phyloP scores from a whole-genome alignment of 2,329 filamentous ascomycete genomes.

The Amphichorda felina region DNA sequence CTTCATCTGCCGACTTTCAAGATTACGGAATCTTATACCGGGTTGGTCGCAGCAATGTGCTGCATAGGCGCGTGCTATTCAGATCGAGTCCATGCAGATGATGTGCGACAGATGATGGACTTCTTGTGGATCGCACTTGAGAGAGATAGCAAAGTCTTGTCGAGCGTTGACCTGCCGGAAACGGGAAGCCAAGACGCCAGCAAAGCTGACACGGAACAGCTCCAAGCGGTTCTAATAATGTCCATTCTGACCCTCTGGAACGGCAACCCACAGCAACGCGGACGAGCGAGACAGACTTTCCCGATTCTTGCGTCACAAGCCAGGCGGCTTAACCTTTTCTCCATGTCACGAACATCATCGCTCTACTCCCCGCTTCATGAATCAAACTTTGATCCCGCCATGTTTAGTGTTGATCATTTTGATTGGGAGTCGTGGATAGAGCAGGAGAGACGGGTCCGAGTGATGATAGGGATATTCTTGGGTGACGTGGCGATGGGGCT shows the following conservation, averaged over 20 bases:
- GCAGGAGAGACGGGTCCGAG: slow-evolving; percentile 55
- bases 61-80: slow-evolving; percentile 68
- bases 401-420: slow-evolving; percentile 39
- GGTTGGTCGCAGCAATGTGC: slow-evolving; percentile 57
- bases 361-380: slow-evolving; percentile 51
- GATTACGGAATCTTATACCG: slow-evolving; percentile 52
- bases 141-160: slow-evolving; percentile 37
- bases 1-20: slow-evolving; percentile 63
- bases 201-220: slow-evolving; percentile 44
- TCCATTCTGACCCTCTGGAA: slow-evolving; percentile 57
- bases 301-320: slow-evolving; percentile 43
- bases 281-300: slow-evolving; percentile 48
- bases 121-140: slow-evolving; percentile 47
- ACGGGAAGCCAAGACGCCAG: slow-evolving; percentile 12
- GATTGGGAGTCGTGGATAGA: slow-evolving; percentile 58
- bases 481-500: slow-evolving; percentile 54
- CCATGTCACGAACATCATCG: slow-evolving; percentile 34
- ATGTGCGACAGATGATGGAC: slow-evolving; percentile 59
- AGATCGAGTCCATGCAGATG: slow-evolving; percentile 41
- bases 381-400: slow-evolving; percentile 31
- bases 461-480: slow-evolving; percentile 54
- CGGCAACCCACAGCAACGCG: slow-evolving; percentile 52
- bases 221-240: slow-evolving; percentile 54
- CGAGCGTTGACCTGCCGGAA: slow-evolving; percentile 11
- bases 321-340: slow-evolving; percentile 43